Conservation (phyloP, 2,329 filamentous ascomycete genomes). For the Hymenotorrendiella dingleyae region DNA sequence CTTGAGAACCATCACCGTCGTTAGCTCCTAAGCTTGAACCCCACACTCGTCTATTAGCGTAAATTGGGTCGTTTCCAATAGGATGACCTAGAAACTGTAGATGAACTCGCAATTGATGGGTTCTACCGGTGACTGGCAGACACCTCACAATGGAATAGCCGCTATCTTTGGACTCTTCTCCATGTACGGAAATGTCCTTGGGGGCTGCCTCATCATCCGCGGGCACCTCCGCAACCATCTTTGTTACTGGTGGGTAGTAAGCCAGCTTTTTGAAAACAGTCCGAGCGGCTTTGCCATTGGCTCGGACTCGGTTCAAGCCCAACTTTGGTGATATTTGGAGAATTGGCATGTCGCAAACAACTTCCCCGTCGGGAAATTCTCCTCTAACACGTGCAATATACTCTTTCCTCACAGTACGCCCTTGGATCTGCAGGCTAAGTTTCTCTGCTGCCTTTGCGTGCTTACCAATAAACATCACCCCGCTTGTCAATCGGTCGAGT, state of each 20-base stretch:
- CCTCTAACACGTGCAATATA: slow-evolving; percentile 90
- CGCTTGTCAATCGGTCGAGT: slow-evolving; percentile 89
- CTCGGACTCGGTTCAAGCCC: slow-evolving; percentile 87
- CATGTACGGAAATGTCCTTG: slow-evolving; percentile 20
- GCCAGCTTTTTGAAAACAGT: slow-evolving; percentile 70
- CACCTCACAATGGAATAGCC: slow-evolving; percentile 96
- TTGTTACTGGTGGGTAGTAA: slow-evolving; percentile 8
- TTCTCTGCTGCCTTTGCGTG: slow-evolving; percentile 71
- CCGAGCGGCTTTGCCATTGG: slow-evolving; percentile 81
- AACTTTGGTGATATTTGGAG: slow-evolving; percentile 92
- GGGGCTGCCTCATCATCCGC: slow-evolving; percentile 33
- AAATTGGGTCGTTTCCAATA: slow-evolving; percentile 96
- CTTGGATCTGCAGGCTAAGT: slow-evolving; percentile 69
- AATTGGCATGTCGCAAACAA: slow-evolving; percentile 90
- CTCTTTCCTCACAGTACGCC: slow-evolving; percentile 84
- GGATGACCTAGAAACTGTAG: slow-evolving; percentile 91
- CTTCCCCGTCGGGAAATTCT: slow-evolving; percentile 83
- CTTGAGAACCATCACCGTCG: slow-evolving; percentile 58
- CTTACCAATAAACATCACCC: slow-evolving; percentile 98
- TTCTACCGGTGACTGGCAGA: slow-evolving; percentile 85
- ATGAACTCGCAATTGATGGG: slow-evolving; percentile 92
- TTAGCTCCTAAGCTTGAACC: slow-evolving; percentile 68
- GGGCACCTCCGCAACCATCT: slow-evolving; percentile 42
- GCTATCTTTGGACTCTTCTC: slow-evolving; percentile 42
- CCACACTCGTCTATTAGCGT: slow-evolving; percentile 90